Evolutionary conservation across 2,329 filamentous ascomycete species (phyloP), one percentile per base, ranked within the genome.

Genomic region (Magnaporthiopsis rhizophila): DNA sequence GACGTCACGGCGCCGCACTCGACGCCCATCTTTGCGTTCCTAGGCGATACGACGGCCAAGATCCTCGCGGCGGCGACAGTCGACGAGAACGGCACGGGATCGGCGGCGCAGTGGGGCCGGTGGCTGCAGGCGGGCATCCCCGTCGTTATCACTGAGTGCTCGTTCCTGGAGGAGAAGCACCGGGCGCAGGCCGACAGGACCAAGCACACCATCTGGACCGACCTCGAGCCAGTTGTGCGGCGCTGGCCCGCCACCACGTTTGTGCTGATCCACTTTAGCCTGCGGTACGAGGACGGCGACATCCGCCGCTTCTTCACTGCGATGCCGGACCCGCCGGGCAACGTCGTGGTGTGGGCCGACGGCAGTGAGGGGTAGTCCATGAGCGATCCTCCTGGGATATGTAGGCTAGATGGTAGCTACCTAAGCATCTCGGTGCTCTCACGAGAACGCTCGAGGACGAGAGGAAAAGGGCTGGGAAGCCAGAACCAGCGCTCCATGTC

Each of bases 111-210:
- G 57, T 28, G 24, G 57, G 15, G 24, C 57, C 12, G 69, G 30
- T 81, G 79, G 78, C 65, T 82, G 34, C 62, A 65, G 2, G 68
- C 71, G 0, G 77, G 72, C 0, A 74, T 81, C 18, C 73, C 75
- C 8, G 78, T 81, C 6, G 79, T 82, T 62, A 78, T 82, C 53
- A 81, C 79, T 0, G 80, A 82, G 70, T 82, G 80, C 68, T 81
- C 78, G 64, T 82, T 82, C 66, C 64, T 82, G 36, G 73, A 72
- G 36, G 75, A 78, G 56, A 73, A 76, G 67, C 80, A 82, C 68
- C 70, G 74, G 24, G 70, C 68, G 2, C 79, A 81, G 71, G 79
- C 79, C 1, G 73, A 71, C 12, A 76, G 76, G 71, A 81, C 80
- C 6, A 80, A 79, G 68, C 80, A 82, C 66, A 82, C 80, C 0